These are phyloP conservation scores for Aciculosporium take DNA, from an alignment of 2,329 filamentous ascomycete genomes.

Conservation along the genomic window DNA sequence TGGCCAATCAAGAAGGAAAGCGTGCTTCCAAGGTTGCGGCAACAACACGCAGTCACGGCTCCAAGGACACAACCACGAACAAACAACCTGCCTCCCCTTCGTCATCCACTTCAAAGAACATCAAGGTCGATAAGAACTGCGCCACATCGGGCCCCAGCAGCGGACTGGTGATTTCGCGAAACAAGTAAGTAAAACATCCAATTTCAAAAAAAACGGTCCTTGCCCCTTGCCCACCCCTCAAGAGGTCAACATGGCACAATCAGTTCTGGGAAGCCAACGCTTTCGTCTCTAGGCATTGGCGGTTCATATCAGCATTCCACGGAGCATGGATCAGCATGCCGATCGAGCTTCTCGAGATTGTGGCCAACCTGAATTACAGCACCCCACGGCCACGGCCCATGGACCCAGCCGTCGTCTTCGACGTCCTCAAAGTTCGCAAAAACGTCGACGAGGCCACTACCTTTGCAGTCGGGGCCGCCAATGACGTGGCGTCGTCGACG, in stretches of 20 bases:
- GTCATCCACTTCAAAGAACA: neutral
- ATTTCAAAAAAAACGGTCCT: too few relatives aligned
- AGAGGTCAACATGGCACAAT: too few relatives aligned
- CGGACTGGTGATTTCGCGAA: neutral
- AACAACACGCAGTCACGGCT: neutral
- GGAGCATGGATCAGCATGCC: conserved; percentile 73
- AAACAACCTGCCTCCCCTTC: neutral
- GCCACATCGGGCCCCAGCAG: neutral
- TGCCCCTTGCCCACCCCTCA: too few relatives aligned
- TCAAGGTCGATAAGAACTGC: neutral
- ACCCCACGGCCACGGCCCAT: conserved; percentile 62
- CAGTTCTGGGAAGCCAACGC: neutral
- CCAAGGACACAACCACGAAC: neutral
- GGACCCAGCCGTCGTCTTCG: conserved; percentile 69
- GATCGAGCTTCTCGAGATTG: conserved; percentile 61
- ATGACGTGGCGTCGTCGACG: conserved; percentile 52
- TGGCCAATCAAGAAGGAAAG: neutral
- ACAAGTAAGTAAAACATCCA: conserved; percentile 1
- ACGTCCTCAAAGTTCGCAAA: conserved; percentile 67
- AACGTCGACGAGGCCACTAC: conserved; percentile 69
- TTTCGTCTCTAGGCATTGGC: conserved; percentile 51
- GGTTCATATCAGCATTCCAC: conserved; percentile 71
- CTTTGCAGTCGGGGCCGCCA: conserved; percentile 63
- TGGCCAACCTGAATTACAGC: conserved; percentile 68
- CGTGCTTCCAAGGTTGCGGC: neutral